A percentile compares a stretch with the other conserved stretches of the same genome.
phyloP scores from a whole-genome alignment of 1,284 basidiomycete species.

The Vanrija pseudolonga region DNA sequence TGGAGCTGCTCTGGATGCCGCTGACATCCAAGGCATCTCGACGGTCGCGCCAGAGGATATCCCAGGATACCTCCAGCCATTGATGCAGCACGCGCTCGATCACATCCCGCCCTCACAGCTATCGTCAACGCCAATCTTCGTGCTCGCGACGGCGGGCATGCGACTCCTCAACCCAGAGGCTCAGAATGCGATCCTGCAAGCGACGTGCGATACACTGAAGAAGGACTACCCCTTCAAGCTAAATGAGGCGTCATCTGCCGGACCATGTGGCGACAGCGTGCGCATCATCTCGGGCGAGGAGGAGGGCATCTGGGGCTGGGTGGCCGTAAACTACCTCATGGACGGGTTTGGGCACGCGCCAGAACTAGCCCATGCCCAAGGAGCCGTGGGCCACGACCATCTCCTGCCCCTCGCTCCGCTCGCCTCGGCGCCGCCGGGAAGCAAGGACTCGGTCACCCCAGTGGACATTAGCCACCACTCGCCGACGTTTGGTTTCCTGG shows the following conservation, averaged over 20 bases:
- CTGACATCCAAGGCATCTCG: constrained; percentile 70
- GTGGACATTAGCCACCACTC: constrained; percentile 49
- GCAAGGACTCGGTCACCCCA: constrained; percentile 31
- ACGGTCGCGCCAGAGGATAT: constrained; percentile 68
- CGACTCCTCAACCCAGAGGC: constrained; percentile 69
- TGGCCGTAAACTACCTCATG: constrained; percentile 98
- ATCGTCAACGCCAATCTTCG: constrained; percentile 79
- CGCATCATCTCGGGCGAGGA: constrained; percentile 94
- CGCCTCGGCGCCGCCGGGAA: constrained; percentile 33
- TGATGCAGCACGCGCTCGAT: constrained; percentile 75
- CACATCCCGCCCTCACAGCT: constrained; percentile 83
- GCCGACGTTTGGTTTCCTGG: constrained; percentile 94
- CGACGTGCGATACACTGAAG: constrained; percentile 73
- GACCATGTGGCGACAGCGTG: constrained; percentile 83
- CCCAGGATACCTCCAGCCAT: constrained; percentile 69
- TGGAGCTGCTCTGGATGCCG: background rate
- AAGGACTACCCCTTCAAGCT: constrained; percentile 57
- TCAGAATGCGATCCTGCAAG: constrained; percentile 67
- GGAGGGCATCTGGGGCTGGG: constrained; percentile 97
- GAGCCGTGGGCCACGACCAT: constrained; percentile 27
- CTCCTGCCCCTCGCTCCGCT: constrained; percentile 40
- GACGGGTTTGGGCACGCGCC: constrained; percentile 74
- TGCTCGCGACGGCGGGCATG: constrained; percentile 98
- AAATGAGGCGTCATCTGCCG: constrained; percentile 55
- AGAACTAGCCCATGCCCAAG: constrained; percentile 6